Evolutionary conservation across 768 basidiomycete genomes (phyloP), one percentile per base, ranked within the genome.

Genomic region (Leccinum subtestaceum): DNA sequence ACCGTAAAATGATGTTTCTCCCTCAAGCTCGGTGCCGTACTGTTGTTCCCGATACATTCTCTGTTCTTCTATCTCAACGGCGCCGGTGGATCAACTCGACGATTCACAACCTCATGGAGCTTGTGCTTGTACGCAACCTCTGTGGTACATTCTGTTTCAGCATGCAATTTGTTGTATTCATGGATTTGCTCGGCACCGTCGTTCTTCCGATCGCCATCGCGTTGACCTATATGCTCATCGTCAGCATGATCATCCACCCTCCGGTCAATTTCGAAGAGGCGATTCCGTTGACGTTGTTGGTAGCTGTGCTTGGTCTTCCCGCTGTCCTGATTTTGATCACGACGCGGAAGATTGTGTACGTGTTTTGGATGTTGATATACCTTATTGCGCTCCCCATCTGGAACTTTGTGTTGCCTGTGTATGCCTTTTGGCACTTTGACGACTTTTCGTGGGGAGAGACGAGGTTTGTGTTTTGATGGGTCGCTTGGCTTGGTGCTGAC

Each of bases 361-460:
- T 97, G 58, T 90, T 93, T 65, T 99, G 97, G 97, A 97, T 99
- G 94, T 72, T 95, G 70, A 86, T 95, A 69, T 98, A 99, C 78
- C 83, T 99, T 12, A 57, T 86, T 53, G 95, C 97, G 29, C 78
- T 99, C 43, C 97, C 97, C 0, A 81, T 99, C 31, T 99, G 97
- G 97, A 98, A 98, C 73, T 90, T 96, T 63, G 77, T 96, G 47
- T 80, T 98, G 4, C 95, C 96, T 11, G 78, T 97, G 9, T 99
- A 99, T 75, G 90, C 95, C 13, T 98, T 98, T 73, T 97, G 95
- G 94, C 95, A 98, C 75, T 98, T 99, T 73, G 96, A 98, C 63
- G 97, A 99, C 75, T 98, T 99, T 76, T 95, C 93, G 29, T 99
- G 97, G 97, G 97, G 97, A 67, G 94, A 98, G 76, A 99, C 97